A percentile compares a stretch with the other conserved stretches of the same genome.
Evolutionary conservation across 139 green algal genomes (phyloP).

Genomic region (Closterium sp.): DNA sequence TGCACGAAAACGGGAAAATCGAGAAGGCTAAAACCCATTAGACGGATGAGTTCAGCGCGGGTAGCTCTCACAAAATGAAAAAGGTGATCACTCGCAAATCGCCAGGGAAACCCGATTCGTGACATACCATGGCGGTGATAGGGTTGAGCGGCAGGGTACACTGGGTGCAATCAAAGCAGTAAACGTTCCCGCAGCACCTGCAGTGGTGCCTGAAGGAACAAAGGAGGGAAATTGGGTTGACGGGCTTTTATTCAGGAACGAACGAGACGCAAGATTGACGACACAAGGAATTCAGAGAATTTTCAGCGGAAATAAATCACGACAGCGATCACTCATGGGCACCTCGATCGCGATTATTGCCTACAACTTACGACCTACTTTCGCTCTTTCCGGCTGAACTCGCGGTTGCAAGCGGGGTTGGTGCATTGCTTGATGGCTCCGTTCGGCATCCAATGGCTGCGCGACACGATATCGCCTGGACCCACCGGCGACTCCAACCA

Average conservation of each 20-base stretch:
- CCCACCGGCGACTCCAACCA: not conserved
- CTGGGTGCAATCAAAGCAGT: not conserved
- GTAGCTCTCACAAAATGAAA: too few species aligned
- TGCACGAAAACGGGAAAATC: not conserved
- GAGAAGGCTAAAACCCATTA: too few species aligned
- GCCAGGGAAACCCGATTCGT: too few species aligned
- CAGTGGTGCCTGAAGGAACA: not conserved
- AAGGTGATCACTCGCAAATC: too few species aligned
- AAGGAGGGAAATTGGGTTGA: not conserved
- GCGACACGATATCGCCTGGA: not conserved
- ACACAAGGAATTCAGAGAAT: not conserved
- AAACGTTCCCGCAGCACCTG: not conserved
- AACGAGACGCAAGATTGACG: too few species aligned
- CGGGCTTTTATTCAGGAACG: too few species aligned
- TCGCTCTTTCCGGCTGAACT: not conserved
- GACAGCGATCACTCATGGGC: not conserved
- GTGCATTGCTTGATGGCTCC: not conserved
- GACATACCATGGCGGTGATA: not conserved
- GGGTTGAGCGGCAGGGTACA: not conserved
- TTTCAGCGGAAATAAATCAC: not conserved
- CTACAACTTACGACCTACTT: not conserved
- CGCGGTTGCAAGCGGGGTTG: not conserved
- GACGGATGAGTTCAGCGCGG: too few species aligned
- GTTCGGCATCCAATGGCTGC: not conserved
- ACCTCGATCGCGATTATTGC: too few species aligned